These are phyloP conservation scores for Auricularia cornea DNA, from an alignment of 768 basidiomycete genomes.

Conservation along the genomic window DNA sequence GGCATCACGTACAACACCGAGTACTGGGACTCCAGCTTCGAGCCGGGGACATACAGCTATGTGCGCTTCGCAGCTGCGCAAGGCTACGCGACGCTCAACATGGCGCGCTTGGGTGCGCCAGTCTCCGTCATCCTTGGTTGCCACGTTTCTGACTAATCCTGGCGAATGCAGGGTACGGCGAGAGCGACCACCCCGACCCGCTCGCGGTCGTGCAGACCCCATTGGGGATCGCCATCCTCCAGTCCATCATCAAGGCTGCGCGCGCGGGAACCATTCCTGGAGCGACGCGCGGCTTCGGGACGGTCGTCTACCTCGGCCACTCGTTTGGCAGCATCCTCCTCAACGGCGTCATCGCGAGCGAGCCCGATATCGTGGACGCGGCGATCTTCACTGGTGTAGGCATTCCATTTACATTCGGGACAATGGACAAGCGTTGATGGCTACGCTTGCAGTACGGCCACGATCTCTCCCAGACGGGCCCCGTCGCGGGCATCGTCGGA, in stretches of 20 bases:
- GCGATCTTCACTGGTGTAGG: background rate
- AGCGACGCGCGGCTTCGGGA: background rate
- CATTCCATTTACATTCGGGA: background rate
- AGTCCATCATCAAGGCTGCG: background rate
- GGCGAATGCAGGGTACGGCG: background rate
- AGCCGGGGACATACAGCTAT: slow-evolving; percentile 7
- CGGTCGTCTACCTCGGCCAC: background rate
- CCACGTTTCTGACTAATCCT: background rate
- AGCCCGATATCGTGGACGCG: background rate
- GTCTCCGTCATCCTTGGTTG: background rate
- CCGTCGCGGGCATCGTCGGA: background rate
- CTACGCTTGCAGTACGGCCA: background rate
- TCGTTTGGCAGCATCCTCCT: background rate
- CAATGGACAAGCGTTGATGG: too few relatives aligned
- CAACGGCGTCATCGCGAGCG: background rate
- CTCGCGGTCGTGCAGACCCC: background rate
- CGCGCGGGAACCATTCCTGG: background rate
- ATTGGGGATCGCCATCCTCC: background rate
- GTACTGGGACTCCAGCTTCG: background rate
- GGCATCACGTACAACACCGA: background rate
- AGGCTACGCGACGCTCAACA: slow-evolving; percentile 13
- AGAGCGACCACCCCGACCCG: background rate
- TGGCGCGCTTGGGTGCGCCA: slow-evolving; percentile 12
- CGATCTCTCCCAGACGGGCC: too few relatives aligned
- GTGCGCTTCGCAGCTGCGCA: slow-evolving; percentile 10